Percentiles rank a stretch among this genome's conserved stretches.
Evolutionary conservation across 2,329 filamentous ascomycete species (phyloP).

Genomic region (Dactylonectria estremocensis): DNA sequence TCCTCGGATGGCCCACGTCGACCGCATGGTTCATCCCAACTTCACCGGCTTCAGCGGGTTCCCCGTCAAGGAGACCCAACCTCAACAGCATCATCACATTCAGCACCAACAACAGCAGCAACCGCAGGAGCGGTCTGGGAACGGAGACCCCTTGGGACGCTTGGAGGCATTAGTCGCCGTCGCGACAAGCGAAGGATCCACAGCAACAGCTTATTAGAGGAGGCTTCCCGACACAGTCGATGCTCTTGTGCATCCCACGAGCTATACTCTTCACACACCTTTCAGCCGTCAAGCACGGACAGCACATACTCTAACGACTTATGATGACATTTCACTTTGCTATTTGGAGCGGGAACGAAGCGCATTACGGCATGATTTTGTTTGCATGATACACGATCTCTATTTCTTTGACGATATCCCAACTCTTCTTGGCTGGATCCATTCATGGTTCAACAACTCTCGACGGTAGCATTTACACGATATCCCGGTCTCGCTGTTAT

Average conservation of each 20-base stretch:
- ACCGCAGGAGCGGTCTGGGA: constrained; percentile 49
- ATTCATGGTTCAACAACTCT: constrained; percentile 18
- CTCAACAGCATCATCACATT: constrained; percentile 46
- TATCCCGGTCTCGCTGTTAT: constrained; percentile 25
- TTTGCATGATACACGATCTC: constrained; percentile 45
- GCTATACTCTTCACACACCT: constrained; percentile 9
- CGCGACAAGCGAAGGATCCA: constrained; percentile 61
- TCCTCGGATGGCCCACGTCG: constrained; percentile 62
- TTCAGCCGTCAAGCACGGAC: constrained; percentile 32
- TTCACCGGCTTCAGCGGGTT: constrained; percentile 67
- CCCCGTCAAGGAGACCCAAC: constrained; percentile 55
- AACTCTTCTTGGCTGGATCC: constrained; percentile 30
- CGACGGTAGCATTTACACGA: constrained; percentile 36
- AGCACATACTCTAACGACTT: constrained; percentile 44
- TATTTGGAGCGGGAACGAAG: constrained; percentile 41
- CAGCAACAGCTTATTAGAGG: constrained; percentile 57
- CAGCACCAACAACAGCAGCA: constrained; percentile 50
- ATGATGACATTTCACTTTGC: constrained; percentile 41
- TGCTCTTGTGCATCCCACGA: constrained; percentile 5
- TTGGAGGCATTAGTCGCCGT: constrained; percentile 62
- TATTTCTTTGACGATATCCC: constrained; percentile 39
- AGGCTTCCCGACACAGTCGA: not conserved
- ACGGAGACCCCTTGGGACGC: constrained; percentile 54
- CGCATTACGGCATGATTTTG: constrained; percentile 39
- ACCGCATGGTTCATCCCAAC: constrained; percentile 72